Conservation (phyloP, 371 early-diverging fungal genomes). For the Rhizopus arrhizus region DNA sequence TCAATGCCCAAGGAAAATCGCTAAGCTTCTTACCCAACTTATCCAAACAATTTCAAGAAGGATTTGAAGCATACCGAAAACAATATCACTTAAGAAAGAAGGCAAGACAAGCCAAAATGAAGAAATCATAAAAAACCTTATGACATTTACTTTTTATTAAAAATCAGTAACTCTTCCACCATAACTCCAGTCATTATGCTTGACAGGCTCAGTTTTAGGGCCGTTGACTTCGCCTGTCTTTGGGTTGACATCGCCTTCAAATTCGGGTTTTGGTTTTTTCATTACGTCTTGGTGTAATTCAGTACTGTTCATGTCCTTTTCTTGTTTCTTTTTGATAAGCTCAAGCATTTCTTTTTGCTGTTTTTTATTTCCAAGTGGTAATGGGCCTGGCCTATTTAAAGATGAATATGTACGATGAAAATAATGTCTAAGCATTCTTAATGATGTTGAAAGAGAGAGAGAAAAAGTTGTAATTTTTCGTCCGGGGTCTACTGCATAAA, state of each 20-base stretch:
- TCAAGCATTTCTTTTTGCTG: constrained; percentile 79
- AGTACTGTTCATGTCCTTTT: constrained; percentile 34
- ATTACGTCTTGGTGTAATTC: constrained; percentile 65
- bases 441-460: constrained; percentile 2
- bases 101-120: constrained; percentile 51
- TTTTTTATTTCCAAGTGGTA: constrained; percentile 72
- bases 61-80: constrained; percentile 63
- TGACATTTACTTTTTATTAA: constrained; percentile 35
- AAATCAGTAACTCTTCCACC: constrained; percentile 85
- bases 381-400: constrained; percentile 64
- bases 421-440: constrained; percentile 24
- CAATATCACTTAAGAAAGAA: constrained; percentile 57
- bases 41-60: constrained; percentile 66
- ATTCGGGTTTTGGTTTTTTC: constrained; percentile 56
- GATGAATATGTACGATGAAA: constrained; percentile 38
- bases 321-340: constrained; percentile 57
- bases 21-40: constrained; percentile 62
- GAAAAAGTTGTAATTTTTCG: not conserved
- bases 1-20: constrained; percentile 57
- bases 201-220: constrained; percentile 83
- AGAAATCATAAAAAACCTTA: constrained; percentile 8
- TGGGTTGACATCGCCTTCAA: constrained; percentile 79
- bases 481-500: not conserved
- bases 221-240: constrained; percentile 82
- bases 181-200: constrained; percentile 90